Base-by-base conservation (phyloP, 768 basidiomycete genomes). In the Glaciozyma martinii region DNA sequence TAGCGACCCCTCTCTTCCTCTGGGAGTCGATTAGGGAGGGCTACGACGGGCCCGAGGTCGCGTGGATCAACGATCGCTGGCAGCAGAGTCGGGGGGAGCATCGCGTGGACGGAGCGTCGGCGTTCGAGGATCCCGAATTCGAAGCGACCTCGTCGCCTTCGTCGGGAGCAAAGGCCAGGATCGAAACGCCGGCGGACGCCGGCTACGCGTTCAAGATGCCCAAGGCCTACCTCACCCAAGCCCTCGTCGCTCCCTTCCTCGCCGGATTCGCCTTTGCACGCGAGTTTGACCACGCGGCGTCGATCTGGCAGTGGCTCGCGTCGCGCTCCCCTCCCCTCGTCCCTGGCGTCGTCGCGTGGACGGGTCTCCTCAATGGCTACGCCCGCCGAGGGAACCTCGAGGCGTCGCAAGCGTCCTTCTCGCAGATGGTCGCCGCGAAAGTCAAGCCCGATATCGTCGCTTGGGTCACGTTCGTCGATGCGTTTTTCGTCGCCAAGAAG, bases 391-490 rank as follows among this genome's bases (percentile, higher is more conserved):
- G 81, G 27, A 79, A 82, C 59, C 75, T 80, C 21, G 78, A 80
- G 4, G 80, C 84, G 59, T 83, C 86, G 16, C 76, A 84, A 54
- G 77, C 76, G 13, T 80, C 82, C 1, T 91, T 89, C 87, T 74
- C 80, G 43, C 73, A 81, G 62, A 88, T 93, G 85, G 68, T 76
- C 33, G 73, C 79, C n/a, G 76, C 80, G 63, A 80, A 81, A 2
- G 76, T 86, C 46, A 72, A 79, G 62, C 88, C 88, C 9, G 84
- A 86, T 66, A 74, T 81, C 12, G 75, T 84, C 59, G 79, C 84
- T 18, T 89, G 89, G 74, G 82, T 86, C 46, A 84, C 87, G 29
- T 77, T 90, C 49, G 82, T 92, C 55, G 79, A 81, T n/a, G 80
- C 78, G 1, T 79, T 85, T 64, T 87, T 82, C 71, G 40, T 27